phyloP scores from a whole-genome alignment of 495 filamentous ascomycete genomes.

The Neurospora sublineolata region DNA sequence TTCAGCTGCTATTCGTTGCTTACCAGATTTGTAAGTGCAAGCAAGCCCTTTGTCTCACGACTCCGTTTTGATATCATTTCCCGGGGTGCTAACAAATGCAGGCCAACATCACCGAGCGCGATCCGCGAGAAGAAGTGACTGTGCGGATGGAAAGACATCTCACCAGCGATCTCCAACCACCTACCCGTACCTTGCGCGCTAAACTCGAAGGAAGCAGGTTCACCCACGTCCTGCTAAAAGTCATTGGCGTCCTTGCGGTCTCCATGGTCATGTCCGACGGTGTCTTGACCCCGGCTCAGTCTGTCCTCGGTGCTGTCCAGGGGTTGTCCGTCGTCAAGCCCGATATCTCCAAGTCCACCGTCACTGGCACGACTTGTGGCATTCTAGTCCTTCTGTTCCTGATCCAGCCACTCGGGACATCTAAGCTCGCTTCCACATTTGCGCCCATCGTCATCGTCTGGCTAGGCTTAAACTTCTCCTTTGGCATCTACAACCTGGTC shows the following conservation, averaged over 20 bases:
- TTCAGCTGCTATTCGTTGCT: slow-evolving; percentile 64
- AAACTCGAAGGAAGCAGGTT: slow-evolving; percentile 46
- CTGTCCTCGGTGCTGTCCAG: slow-evolving; percentile 60
- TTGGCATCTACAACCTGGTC: slow-evolving; percentile 61
- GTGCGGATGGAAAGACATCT: slow-evolving; percentile 49
- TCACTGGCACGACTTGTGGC: slow-evolving; percentile 56
- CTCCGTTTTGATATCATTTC: background rate
- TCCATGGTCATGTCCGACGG: slow-evolving; percentile 60
- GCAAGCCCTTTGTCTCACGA: background rate
- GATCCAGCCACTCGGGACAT: slow-evolving; percentile 59
- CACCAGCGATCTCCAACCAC: slow-evolving; percentile 40
- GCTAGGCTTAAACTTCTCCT: slow-evolving; percentile 54
- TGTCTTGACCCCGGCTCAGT: slow-evolving; percentile 58
- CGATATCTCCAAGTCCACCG: slow-evolving; percentile 38
- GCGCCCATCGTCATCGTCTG: slow-evolving; percentile 65
- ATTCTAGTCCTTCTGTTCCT: slow-evolving; percentile 58
- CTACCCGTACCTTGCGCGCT: slow-evolving; percentile 41
- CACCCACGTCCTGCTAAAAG: slow-evolving; percentile 44
- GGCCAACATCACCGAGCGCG: slow-evolving; percentile 45
- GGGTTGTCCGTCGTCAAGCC: slow-evolving; percentile 43
- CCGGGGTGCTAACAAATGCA: slow-evolving; percentile 6
- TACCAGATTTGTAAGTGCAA: slow-evolving; percentile 49
- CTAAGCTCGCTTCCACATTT: slow-evolving; percentile 52
- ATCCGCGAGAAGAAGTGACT: slow-evolving; percentile 38
- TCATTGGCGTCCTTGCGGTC: slow-evolving; percentile 59